These are phyloP conservation scores for Fusarium marasasianum DNA, from an alignment of 2,329 filamentous ascomycete species.

Conservation along the genomic window DNA sequence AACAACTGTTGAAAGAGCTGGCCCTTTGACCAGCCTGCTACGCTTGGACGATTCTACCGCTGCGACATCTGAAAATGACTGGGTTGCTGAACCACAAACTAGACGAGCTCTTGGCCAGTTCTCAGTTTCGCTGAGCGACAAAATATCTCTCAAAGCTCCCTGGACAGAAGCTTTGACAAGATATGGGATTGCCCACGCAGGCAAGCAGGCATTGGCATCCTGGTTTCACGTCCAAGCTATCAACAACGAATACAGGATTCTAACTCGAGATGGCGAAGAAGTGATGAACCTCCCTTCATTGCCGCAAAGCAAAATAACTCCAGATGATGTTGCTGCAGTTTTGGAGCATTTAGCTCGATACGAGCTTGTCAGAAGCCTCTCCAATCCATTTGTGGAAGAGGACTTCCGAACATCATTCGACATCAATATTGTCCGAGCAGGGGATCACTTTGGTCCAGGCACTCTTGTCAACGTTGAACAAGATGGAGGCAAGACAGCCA, in stretches of 20 bases:
- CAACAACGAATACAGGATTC: neutral
- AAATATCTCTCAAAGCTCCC: neutral
- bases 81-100: neutral
- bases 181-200: neutral
- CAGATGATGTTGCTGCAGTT: neutral
- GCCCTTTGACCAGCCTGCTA: neutral
- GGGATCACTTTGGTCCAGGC: neutral
- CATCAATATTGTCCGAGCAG: neutral
- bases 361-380: neutral
- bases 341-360: slow-evolving; percentile 3
- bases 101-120: neutral
- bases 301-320: neutral
- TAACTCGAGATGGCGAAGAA: neutral
- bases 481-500: neutral
- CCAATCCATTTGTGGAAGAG: neutral
- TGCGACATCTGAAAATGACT: neutral
- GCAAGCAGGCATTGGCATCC: rapidly evolving
- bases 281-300: neutral
- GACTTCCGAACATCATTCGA: neutral
- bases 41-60: neutral
- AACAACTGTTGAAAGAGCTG: neutral
- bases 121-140: neutral
- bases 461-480: neutral
- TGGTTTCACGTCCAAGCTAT: neutral
- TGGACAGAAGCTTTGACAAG: neutral